Percentiles rank a stretch among this genome's conserved stretches.
Conservation (phyloP, 768 basidiomycete genomes). For the Podaxis pistillaris region DNA sequence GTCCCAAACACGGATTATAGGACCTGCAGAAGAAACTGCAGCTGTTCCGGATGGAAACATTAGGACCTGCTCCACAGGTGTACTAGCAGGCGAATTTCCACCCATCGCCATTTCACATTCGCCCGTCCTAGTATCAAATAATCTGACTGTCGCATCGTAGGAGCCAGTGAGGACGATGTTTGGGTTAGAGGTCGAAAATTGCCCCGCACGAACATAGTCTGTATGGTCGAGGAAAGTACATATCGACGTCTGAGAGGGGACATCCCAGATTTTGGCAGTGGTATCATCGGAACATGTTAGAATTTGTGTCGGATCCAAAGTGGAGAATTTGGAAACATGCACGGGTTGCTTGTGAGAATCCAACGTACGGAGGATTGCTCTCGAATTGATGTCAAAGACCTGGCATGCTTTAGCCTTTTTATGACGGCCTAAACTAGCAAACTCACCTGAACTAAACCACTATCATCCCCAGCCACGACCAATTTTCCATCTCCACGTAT, state of each 20-base stretch:
- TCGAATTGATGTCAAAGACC: constrained; percentile 91
- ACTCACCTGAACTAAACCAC: constrained; percentile 77
- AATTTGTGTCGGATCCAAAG: constrained; percentile 75
- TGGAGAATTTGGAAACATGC: constrained; percentile 91
- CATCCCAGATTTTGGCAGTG: constrained; percentile 92
- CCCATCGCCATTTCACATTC: constrained; percentile 84
- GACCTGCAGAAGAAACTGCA: constrained; percentile 84
- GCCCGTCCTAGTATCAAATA: constrained; percentile 86
- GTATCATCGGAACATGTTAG: constrained; percentile 97
- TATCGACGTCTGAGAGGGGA: constrained; percentile 81
- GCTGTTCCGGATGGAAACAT: constrained; percentile 90
- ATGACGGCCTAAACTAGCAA: neutral
- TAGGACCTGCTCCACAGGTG: constrained; percentile 89
- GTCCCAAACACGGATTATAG: constrained; percentile 95
- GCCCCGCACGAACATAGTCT: constrained; percentile 95
- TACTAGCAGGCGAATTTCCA: constrained; percentile 31
- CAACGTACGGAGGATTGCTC: constrained; percentile 90
- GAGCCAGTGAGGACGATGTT: constrained; percentile 88
- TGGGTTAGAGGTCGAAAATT: constrained; percentile 81
- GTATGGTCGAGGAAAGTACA: constrained; percentile 82
- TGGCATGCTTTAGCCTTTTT: constrained; percentile 26
- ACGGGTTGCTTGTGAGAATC: constrained; percentile 96
- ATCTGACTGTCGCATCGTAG: constrained; percentile 87
- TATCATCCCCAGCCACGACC: constrained; percentile 93
- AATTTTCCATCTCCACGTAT: constrained; percentile 94